These are phyloP conservation scores for Leptodontidium sp. DNA, from an alignment of 2,329 filamentous ascomycete genomes.

Conservation along the genomic window DNA sequence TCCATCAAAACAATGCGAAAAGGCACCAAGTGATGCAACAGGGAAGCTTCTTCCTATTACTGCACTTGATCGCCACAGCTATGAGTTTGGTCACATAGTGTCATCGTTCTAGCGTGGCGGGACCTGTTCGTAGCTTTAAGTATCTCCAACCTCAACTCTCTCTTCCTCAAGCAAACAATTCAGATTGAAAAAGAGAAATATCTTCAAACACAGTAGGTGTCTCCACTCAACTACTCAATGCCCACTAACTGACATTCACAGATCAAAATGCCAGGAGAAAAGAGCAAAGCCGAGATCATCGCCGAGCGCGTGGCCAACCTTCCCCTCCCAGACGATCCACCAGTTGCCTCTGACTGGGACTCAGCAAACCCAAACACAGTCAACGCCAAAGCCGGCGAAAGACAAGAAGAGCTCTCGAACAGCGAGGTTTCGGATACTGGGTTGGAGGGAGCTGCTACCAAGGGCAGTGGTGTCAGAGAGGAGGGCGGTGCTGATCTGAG, in stretches of 20 bases:
- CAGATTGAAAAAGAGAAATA: neutral
- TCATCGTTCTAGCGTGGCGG: constrained; percentile 10
- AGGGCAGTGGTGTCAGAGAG: constrained; percentile 58
- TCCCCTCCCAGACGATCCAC: constrained; percentile 80
- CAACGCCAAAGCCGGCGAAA: constrained; percentile 65
- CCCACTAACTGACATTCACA: neutral
- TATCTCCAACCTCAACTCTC: neutral
- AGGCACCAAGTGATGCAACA: neutral
- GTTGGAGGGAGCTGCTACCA: constrained; percentile 66
- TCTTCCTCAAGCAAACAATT: neutral
- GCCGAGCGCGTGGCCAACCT: constrained; percentile 75
- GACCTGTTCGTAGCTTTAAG: neutral
- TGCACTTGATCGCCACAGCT: neutral
- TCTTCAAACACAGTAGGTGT: neutral
- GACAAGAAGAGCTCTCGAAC: constrained; percentile 61
- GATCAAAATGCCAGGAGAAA: constrained; percentile 45
- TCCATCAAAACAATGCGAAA: neutral
- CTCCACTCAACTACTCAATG: neutral
- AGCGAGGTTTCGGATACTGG: constrained; percentile 58
- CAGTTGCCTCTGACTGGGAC: constrained; percentile 80
- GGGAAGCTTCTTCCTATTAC: constrained; percentile 2
- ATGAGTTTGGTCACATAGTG: neutral
- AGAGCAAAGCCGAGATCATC: constrained; percentile 69
- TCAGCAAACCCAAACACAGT: constrained; percentile 73
- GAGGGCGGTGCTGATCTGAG: constrained; percentile 62